phyloP scores from a whole-genome alignment of 345 rosid genomes.

The Sisymbrium irio region DNA sequence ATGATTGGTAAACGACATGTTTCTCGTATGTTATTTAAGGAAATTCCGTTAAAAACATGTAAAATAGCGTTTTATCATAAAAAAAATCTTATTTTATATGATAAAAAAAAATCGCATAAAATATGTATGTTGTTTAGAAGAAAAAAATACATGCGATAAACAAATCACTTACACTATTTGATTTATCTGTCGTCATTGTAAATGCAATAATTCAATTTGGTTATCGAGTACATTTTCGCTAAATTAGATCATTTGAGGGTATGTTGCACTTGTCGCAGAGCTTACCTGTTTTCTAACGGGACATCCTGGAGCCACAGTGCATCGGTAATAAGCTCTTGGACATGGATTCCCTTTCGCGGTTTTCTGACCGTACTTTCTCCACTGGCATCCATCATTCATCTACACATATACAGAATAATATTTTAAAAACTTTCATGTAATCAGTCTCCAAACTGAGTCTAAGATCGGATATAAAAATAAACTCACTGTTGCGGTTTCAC shows the following conservation, averaged over 20 bases:
- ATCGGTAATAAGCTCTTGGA: constrained; percentile 93
- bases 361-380: constrained; percentile 98
- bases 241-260: too few species aligned
- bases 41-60: background rate
- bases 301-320: constrained; percentile 60
- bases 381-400: constrained; percentile 93
- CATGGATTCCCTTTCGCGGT: constrained; percentile 93
- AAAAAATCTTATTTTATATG: background rate
- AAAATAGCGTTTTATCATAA: background rate
- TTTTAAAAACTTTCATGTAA: background rate
- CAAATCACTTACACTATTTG: background rate
- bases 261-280: background rate
- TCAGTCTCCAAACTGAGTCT: background rate
- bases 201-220: background rate
- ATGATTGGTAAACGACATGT: too few species aligned
- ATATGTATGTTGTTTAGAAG: background rate
- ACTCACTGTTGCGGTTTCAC: constrained; percentile 73
- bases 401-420: constrained; percentile 8
- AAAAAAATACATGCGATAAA: background rate
- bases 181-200: background rate
- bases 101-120: background rate
- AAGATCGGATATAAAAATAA: constrained; percentile 1
- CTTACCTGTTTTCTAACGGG: constrained; percentile 91
- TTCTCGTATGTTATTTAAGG: background rate
- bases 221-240: background rate